Base-by-base conservation (phyloP, 2,329 filamentous ascomycete genomes). In the Ceratocystis diversiconidia region DNA sequence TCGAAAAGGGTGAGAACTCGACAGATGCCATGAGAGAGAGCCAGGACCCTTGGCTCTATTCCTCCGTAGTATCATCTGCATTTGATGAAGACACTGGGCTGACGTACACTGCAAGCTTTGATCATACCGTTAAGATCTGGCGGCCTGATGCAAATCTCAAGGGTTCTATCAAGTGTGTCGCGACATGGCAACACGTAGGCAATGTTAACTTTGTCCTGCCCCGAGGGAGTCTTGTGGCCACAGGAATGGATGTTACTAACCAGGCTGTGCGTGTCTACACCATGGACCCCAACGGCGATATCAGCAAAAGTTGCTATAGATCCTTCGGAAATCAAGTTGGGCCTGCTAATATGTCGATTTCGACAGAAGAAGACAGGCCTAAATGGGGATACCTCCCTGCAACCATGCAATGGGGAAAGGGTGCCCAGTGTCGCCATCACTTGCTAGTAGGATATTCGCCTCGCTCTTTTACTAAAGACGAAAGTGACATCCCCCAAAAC, bases 301-400 rank as follows among this genome's bases (percentile, higher is more conserved):
- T 79, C 12, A 72, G 73, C 0, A 65, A 69, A 0, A 79, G 76
- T 68, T 62, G 70, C 0, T 80, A 75, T 57, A 68, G 71, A 2
- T 71, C 74, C 0, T 74, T 79, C 30, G 67, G 65, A 12, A 64
- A 66, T 52, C 57, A 52, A 69, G 52, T 61, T 28, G 30, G 60
- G 10, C 41, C 52, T 15, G 8, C 61, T 15, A 65, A 65, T 19
- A 52, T 32, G 3, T 19, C 43, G 59, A 25, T 61, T 12, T 59
- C 46, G 12, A 59, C 22, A 10, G n/a, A 48, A 41, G 19, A 52
- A 30, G 43, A 41, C 19, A 17, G 7, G 8, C 15, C 55, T 7
- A 80, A 79, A 64, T 87, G 84, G 84, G 80, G 81, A 0, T 86
- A 86, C 70, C 84, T 77, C 66, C 84, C 84, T 0, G 81, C 84